Conservation (phyloP, 1,139 yeast species). For the Geotrichum klebahnii region DNA sequence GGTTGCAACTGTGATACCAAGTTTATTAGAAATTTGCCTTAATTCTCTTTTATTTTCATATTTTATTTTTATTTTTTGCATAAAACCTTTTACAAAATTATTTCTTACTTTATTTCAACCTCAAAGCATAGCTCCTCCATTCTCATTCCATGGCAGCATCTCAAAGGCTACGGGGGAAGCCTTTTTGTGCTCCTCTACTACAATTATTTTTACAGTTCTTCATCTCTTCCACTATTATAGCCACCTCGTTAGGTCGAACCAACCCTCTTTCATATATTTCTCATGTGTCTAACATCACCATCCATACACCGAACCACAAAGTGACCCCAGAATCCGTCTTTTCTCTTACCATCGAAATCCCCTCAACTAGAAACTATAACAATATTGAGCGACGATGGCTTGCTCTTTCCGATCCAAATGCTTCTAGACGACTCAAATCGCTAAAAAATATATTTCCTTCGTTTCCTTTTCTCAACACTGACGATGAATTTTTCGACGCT, state of each 20-base stretch:
- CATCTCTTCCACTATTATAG: conserved; percentile 1
- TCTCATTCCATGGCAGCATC: not conserved
- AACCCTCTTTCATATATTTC: conserved; percentile 30
- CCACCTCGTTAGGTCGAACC: conserved; percentile 17
- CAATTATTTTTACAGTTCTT: conserved; percentile 5
- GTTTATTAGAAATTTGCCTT: too few species aligned
- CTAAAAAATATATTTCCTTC: conserved; percentile 7
- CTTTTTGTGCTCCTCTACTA: not conserved
- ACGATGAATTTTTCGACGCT: not conserved
- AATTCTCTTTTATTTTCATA: too few species aligned
- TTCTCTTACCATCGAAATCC: conserved; percentile 28
- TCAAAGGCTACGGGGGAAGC: not conserved
- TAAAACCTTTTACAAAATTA: too few species aligned
- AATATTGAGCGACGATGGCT: conserved; percentile 35
- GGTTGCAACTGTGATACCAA: not conserved
- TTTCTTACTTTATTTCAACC: not conserved
- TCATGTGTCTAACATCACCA: conserved; percentile 24
- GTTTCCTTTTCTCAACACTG: not conserved
- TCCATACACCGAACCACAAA: conserved; percentile 22
- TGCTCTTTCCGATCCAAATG: conserved; percentile 35
- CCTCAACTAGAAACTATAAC: conserved; percentile 30
- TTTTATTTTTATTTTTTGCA: too few species aligned
- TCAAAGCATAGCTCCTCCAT: not conserved
- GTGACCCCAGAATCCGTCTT: conserved; percentile 22
- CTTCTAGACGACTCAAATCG: conserved; percentile 17